phyloP scores from a whole-genome alignment of 2,329 filamentous ascomycete genomes.

The Claviceps sp. region DNA sequence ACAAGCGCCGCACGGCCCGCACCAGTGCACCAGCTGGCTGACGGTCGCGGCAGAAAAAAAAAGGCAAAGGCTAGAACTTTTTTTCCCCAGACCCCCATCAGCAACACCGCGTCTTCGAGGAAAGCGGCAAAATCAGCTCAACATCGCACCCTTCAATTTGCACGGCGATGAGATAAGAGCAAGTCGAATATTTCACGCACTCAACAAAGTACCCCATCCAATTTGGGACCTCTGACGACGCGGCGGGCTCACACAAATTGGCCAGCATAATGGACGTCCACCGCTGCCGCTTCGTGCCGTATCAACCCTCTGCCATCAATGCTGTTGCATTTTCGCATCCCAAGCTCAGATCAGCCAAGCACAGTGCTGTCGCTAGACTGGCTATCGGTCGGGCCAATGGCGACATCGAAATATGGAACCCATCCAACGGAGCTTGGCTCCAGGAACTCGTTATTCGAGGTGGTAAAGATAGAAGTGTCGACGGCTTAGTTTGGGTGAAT shows the following conservation, averaged over 20 bases:
- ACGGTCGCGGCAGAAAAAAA: constrained; percentile 14
- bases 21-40: constrained; percentile 3
- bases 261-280: constrained; percentile 70
- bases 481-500: constrained; percentile 83
- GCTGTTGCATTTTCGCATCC: constrained; percentile 86
- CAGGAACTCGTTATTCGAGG: constrained; percentile 80
- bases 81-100: constrained; percentile 1
- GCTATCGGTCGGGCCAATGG: constrained; percentile 89
- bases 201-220: neutral
- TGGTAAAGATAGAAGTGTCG: constrained; percentile 73
- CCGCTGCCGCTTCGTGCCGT: constrained; percentile 90
- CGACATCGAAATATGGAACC: constrained; percentile 97
- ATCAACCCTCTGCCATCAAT: constrained; percentile 84
- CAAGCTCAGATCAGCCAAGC: constrained; percentile 30
- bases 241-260: neutral
- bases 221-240: neutral
- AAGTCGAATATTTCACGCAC: neutral
- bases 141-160: constrained; percentile 1
- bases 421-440: constrained; percentile 66
- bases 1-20: constrained; percentile 1
- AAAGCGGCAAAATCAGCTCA: neutral
- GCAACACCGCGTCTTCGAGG: neutral
- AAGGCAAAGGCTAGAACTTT: constrained; percentile 18
- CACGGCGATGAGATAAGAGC: neutral
- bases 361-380: constrained; percentile 51